A percentile compares a stretch with the other conserved stretches of the same genome.
These are phyloP conservation scores for Fraxinus velutina DNA, from an alignment of 305 asterid genomes.

Conservation along the genomic window DNA sequence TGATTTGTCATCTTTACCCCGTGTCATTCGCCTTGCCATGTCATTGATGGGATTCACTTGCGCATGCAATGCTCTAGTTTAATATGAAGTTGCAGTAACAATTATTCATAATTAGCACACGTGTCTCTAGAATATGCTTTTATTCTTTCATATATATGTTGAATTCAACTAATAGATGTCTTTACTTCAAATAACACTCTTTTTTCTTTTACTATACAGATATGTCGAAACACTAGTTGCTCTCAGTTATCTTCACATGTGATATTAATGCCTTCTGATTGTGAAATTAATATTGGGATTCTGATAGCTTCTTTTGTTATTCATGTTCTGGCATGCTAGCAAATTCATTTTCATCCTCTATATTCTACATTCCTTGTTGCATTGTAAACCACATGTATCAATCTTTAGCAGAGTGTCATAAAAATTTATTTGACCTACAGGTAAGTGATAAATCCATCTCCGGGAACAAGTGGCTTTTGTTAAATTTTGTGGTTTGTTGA, in stretches of 20 bases:
- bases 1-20: background rate
- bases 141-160: background rate
- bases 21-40: background rate
- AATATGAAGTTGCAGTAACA: background rate
- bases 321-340: background rate
- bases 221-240: background rate
- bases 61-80: background rate
- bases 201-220: background rate
- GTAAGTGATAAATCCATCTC: background rate
- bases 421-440: background rate
- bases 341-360: background rate
- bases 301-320: background rate
- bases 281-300: background rate
- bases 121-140: background rate
- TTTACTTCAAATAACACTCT: background rate
- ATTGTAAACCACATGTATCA: background rate
- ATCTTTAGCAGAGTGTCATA: background rate
- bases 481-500: slow-evolving; percentile 6
- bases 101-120: background rate
- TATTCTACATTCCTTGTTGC: background rate
- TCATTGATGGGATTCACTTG: background rate
- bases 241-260: background rate
- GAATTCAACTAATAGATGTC: background rate
- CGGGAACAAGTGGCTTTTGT: background rate
- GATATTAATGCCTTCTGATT: slow-evolving; percentile 5